Base-by-base conservation (phyloP, 1,284 basidiomycete species). In the Apiotrichum siamense region DNA sequence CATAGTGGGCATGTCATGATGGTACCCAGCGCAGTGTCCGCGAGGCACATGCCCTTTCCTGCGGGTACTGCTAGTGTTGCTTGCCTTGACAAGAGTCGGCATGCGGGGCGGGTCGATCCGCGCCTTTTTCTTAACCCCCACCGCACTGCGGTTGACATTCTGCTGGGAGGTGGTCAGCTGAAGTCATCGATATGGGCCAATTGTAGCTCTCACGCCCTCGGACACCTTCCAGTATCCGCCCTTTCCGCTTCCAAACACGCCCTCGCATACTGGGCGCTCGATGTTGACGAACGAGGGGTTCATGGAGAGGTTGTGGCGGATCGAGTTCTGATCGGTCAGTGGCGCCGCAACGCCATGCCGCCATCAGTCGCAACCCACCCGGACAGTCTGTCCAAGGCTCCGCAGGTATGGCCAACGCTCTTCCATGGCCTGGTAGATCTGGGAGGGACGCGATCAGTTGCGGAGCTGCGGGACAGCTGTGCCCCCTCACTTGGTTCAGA, bases 271-370 rank as follows among this genome's bases (percentile, higher is more conserved):
- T 0, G 59, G 52, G 15, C 65, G 49, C 37, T 66, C 62, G 32
- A 79, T 77, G 49, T 81, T 81, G 50, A 78, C 69, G 69, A 93
- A 93, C 44, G 85, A 82, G 52, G 84, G 81, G 67, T 89, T 85
- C 32, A 92, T 73, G 4, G 86, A 88, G 4, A 94, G 77, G 57
- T 85, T 87, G 72, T 93, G 90, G 11, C 90, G 80, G 52, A 93
- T 88, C 7, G 87, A 90, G 63, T 84, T 84, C 85, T 65, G 46
- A 24, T 11, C 18, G n/a, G 29, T 46, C 38, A 48, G 41, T 42
- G 7, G 21, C n/a, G 6, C 7, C 27, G 17, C 27, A 27, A 27
- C 9, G 18, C 4, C 21, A 26, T 1, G 15, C 15, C 18, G 18
- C 20, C 24, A 24, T 5, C 20, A 42, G 20, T n/a, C 12, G 2